Conservation (phyloP, 2,329 filamentous ascomycete species). For the Alternaria tenuissima region DNA sequence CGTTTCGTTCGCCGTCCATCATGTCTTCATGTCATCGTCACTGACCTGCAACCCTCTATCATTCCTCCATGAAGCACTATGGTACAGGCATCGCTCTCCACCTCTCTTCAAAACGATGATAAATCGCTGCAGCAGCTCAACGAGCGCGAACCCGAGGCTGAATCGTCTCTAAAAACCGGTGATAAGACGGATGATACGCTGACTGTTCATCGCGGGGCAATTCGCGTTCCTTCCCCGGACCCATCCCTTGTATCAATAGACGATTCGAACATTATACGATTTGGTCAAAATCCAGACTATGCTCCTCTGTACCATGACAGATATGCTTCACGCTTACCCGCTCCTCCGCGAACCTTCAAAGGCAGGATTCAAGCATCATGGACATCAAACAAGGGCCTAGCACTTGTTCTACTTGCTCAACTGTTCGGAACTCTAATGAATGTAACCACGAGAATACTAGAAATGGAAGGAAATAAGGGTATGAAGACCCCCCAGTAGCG, state of each 20-base stretch:
- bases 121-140: constrained; percentile 22
- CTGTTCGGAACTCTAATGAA: constrained; percentile 89
- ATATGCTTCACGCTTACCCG: constrained; percentile 35
- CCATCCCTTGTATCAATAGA: constrained; percentile 48
- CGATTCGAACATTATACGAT: constrained; percentile 40
- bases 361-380: constrained; percentile 57
- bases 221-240: constrained; percentile 45
- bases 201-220: constrained; percentile 36
- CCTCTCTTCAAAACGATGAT: constrained; percentile 30
- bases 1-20: constrained; percentile 18
- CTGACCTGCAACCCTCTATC: constrained; percentile 8
- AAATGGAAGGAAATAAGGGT: constrained; percentile 70
- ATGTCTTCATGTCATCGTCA: constrained; percentile 22
- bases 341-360: constrained; percentile 28
- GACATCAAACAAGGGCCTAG: constrained; percentile 73
- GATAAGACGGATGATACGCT: constrained; percentile 40
- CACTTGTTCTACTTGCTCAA: constrained; percentile 77
- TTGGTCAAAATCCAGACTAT: constrained; percentile 34
- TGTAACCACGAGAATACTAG: constrained; percentile 77
- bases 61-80: constrained; percentile 34
- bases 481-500: neutral
- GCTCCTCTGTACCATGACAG: constrained; percentile 24
- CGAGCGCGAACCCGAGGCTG: constrained; percentile 14
- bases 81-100: constrained; percentile 30
- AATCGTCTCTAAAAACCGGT: constrained; percentile 35